Conservation (phyloP, 148 eudicot genomes). For the Fagopyrum esculentum region DNA sequence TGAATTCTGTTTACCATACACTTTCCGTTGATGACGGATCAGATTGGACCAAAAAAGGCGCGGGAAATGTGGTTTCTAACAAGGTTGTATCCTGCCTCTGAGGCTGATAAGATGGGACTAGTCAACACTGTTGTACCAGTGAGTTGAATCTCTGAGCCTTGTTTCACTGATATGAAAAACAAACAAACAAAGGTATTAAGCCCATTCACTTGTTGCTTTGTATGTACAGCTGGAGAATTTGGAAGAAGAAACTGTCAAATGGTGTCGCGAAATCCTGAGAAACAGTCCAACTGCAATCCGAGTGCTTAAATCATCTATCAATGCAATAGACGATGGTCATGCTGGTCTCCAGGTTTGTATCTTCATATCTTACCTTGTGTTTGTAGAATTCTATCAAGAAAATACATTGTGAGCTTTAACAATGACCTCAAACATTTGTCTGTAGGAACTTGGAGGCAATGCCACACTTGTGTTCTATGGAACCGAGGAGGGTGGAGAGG, state of each 20-base stretch:
- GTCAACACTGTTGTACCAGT: conserved; percentile 92
- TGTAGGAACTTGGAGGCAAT: conserved; percentile 75
- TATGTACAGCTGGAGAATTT: conserved; percentile 55
- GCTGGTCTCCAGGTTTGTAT: conserved; percentile 80
- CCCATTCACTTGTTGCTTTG: not conserved
- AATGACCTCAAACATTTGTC: not conserved
- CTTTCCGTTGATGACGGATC: not conserved
- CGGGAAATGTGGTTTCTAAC: conserved; percentile 94
- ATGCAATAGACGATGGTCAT: conserved; percentile 96
- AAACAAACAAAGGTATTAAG: not conserved
- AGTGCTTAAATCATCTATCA: conserved; percentile 80
- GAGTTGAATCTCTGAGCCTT: conserved; percentile 21
- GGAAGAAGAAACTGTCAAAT: conserved; percentile 86
- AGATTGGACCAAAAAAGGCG: conserved; percentile 94
- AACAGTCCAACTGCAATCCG: conserved; percentile 93
- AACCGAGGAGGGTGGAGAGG: conserved; percentile 86
- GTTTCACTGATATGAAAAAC: not conserved
- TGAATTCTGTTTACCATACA: not conserved
- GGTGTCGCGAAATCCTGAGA: conserved; percentile 87
- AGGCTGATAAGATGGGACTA: conserved; percentile 95
- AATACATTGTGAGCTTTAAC: not conserved
- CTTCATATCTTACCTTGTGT: not conserved
- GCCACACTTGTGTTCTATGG: conserved; percentile 82
- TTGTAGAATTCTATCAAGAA: not conserved
- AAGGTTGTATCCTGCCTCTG: conserved; percentile 76